These are phyloP conservation scores for Blastomyces percursus DNA, from an alignment of 2,329 filamentous ascomycete species.

Conservation along the genomic window DNA sequence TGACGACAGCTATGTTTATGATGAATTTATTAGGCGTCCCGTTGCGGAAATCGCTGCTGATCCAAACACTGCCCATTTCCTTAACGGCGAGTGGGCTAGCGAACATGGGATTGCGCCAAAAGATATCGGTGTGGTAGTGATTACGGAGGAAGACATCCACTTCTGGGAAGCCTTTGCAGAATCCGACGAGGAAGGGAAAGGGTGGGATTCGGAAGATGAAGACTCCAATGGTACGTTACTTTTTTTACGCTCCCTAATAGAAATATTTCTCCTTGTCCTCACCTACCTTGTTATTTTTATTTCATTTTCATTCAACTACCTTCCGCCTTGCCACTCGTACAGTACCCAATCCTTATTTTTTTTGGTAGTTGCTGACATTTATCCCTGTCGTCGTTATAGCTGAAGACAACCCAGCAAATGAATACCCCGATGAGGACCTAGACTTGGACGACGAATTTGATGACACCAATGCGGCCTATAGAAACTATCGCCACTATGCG, in stretches of 20 bases:
- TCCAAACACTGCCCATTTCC: slow-evolving; percentile 7
- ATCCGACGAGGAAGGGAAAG: slow-evolving; percentile 42
- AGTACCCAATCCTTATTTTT: neutral
- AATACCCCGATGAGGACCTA: slow-evolving; percentile 42
- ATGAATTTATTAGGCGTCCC: slow-evolving; percentile 48
- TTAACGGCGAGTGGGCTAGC: slow-evolving; percentile 9
- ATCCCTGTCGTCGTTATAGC: slow-evolving; percentile 21
- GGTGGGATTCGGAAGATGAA: slow-evolving; percentile 50
- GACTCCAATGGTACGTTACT: slow-evolving; percentile 47
- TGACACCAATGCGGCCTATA: slow-evolving; percentile 28
- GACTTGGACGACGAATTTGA: slow-evolving; percentile 38
- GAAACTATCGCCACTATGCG: slow-evolving; percentile 30
- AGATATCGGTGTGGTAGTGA: slow-evolving; percentile 34
- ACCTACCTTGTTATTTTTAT: neutral
- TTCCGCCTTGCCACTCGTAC: neutral
- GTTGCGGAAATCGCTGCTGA: slow-evolving; percentile 21
- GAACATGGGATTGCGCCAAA: slow-evolving; percentile 17
- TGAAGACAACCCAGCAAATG: slow-evolving; percentile 41
- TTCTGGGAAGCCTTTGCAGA: slow-evolving; percentile 48
- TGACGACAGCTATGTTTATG: slow-evolving; percentile 49
- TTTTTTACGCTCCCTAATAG: neutral
- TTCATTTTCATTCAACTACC: neutral
- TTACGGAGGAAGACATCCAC: slow-evolving; percentile 36
- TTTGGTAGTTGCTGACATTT: neutral
- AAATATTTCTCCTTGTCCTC: neutral